These are phyloP conservation scores for Quaeritorhiza haematococci DNA, from an alignment of 371 early-diverging fungal genomes.

Conservation along the genomic window DNA sequence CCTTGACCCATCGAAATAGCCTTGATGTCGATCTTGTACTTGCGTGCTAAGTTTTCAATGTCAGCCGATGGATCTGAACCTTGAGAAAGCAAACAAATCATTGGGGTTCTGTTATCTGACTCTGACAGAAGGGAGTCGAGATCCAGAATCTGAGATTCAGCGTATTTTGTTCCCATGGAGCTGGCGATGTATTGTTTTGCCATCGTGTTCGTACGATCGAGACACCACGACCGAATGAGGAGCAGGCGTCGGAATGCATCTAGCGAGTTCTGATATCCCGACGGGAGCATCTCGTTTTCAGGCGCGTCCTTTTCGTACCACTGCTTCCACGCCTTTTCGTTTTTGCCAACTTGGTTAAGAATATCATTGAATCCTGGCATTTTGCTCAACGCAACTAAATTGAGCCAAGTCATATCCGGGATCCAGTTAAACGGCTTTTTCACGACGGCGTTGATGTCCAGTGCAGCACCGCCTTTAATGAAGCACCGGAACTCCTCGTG, in stretches of 20 bases:
- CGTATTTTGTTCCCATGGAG: conserved; percentile 39
- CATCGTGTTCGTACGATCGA: conserved; percentile 53
- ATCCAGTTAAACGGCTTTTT: conserved; percentile 64
- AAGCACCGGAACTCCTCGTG: conserved; percentile 58
- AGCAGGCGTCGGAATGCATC: conserved; percentile 49
- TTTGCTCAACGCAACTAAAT: conserved; percentile 52
- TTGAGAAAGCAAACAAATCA: conserved; percentile 56
- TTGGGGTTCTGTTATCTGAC: conserved; percentile 54
- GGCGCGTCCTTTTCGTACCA: conserved; percentile 62
- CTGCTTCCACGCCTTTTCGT: conserved; percentile 55
- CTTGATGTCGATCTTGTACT: conserved; percentile 56
- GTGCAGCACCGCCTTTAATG: conserved; percentile 54
- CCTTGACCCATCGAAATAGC: conserved; percentile 65
- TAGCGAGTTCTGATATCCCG: conserved; percentile 50
- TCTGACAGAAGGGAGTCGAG: conserved; percentile 48
- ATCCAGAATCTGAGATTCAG: conserved; percentile 58
- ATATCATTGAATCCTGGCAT: conserved; percentile 54
- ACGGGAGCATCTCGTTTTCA: conserved; percentile 51
- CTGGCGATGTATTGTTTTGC: conserved; percentile 54
- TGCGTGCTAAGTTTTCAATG: conserved; percentile 53
- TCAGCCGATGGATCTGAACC: conserved; percentile 59
- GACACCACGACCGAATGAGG: conserved; percentile 50
- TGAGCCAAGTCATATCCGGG: conserved; percentile 60
- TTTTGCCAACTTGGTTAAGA: conserved; percentile 54
- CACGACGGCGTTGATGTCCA: conserved; percentile 54